phyloP scores from a whole-genome alignment of 208 protist species.

The Kentomonas sorsogonicus region DNA sequence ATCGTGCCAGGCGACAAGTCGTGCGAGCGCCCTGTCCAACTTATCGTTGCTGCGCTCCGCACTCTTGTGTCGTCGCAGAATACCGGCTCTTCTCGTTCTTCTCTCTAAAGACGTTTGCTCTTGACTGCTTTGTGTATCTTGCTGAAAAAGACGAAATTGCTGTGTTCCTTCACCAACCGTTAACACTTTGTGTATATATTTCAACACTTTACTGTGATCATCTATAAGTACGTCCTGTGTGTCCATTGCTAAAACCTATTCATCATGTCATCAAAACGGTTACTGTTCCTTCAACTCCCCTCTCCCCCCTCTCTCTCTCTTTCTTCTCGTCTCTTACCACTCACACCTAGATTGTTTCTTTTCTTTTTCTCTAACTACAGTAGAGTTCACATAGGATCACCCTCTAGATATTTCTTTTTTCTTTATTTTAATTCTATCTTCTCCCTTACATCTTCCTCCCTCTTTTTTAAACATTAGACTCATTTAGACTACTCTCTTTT shows the following conservation, averaged over 20 bases:
- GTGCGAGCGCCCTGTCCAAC: no score
- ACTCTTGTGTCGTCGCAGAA: no score
- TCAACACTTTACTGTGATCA: background rate
- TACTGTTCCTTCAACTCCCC: no score
- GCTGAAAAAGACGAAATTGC: background rate
- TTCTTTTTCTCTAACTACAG: slow-evolving; percentile 4
- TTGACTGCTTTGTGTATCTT: no score
- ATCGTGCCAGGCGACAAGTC: slow-evolving; percentile 87
- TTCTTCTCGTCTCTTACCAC: background rate
- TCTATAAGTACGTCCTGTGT: background rate
- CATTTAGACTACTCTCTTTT: slow-evolving; percentile 2
- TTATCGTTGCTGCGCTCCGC: no score
- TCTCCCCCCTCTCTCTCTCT: no score
- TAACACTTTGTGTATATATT: background rate
- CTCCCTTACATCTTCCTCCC: slow-evolving; percentile 9
- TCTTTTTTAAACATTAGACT: slow-evolving; percentile 1
- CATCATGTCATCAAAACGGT: background rate
- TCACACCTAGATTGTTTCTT: background rate
- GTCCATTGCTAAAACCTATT: background rate
- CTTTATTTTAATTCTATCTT: slow-evolving; percentile 1
- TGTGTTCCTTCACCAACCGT: background rate
- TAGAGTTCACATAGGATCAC: background rate
- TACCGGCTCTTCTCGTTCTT: no score
- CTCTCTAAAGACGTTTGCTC: no score
- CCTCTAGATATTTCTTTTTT: background rate